Evolutionary conservation across 192 early-diverging fungal species (phyloP).

Genomic region (Mortierella claussenii): DNA sequence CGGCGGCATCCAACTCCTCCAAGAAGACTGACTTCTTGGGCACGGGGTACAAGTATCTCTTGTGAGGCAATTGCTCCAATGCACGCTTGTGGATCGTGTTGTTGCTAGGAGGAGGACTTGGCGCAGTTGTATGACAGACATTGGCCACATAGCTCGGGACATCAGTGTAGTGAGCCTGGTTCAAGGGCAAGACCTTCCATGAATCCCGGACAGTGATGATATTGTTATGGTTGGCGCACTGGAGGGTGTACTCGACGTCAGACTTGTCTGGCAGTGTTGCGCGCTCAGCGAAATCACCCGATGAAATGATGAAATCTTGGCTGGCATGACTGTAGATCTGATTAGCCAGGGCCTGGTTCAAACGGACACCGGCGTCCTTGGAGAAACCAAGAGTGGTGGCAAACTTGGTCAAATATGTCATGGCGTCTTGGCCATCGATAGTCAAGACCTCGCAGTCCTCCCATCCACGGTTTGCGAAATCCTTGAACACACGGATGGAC

Average conservation of each 20-base stretch:
- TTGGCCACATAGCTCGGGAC: not conserved
- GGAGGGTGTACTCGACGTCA: not conserved
- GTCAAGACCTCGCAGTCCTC: slow-evolving; percentile 32
- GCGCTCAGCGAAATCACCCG: slow-evolving; percentile 2
- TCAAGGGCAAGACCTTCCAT: not conserved
- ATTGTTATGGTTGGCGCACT: not conserved
- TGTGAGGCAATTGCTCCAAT: not conserved
- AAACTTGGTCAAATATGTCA: slow-evolving; percentile 4
- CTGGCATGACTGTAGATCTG: not conserved
- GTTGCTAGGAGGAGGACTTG: not conserved
- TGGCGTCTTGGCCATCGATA: slow-evolving; percentile 29
- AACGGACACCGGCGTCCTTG: slow-evolving; percentile 41
- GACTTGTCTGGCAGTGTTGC: not conserved
- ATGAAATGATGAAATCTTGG: not conserved
- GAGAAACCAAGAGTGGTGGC: slow-evolving; percentile 11
- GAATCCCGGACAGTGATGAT: not conserved
- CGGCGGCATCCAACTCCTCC: too few species aligned
- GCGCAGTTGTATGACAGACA: not conserved
- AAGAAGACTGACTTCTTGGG: not conserved
- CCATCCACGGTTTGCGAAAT: not conserved
- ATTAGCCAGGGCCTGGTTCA: slow-evolving; percentile 23
- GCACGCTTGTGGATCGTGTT: not conserved
- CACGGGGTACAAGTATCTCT: not conserved
- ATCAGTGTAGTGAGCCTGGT: not conserved
- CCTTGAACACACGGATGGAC: slow-evolving; percentile 15